Evolutionary conservation across 345 rosid genomes (phyloP).

Genomic region (Mangifera indica): DNA sequence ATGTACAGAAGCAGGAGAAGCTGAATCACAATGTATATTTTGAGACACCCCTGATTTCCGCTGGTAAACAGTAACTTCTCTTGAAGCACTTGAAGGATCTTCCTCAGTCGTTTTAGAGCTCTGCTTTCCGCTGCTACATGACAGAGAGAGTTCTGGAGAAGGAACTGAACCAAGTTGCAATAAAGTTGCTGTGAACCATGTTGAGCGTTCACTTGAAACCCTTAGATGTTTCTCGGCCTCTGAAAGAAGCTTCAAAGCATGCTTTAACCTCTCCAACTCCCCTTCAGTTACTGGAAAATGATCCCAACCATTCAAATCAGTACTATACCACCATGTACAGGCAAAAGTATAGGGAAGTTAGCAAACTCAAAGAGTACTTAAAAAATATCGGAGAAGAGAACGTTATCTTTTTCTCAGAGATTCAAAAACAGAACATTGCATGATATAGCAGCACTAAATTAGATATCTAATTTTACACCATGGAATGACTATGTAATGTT

Average conservation of each 20-base stretch:
- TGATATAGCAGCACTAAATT: not conserved
- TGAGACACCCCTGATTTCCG: slow-evolving; percentile 55
- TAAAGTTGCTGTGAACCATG: slow-evolving; percentile 95
- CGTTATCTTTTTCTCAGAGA: too few species aligned
- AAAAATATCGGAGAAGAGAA: too few species aligned
- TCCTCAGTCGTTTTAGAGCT: slow-evolving; percentile 86
- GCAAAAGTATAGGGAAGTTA: too few species aligned
- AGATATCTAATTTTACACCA: not conserved
- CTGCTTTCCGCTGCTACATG: slow-evolving; percentile 79
- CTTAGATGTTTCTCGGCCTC: slow-evolving; percentile 93
- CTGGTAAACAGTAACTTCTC: slow-evolving; percentile 58
- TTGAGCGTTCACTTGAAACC: slow-evolving; percentile 85
- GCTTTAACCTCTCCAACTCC: slow-evolving; percentile 83
- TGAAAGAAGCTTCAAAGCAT: slow-evolving; percentile 92
- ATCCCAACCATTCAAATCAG: slow-evolving; percentile 13
- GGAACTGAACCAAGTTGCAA: slow-evolving; percentile 89
- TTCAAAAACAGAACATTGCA: too few species aligned
- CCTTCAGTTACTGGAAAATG: slow-evolving; percentile 68
- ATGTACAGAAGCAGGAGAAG: slow-evolving; percentile 53
- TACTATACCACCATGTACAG: not conserved
- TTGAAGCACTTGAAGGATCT: slow-evolving; percentile 67
- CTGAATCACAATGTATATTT: slow-evolving; percentile 40
- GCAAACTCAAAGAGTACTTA: too few species aligned
- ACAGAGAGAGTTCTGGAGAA: slow-evolving; percentile 67
- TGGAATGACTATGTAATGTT: not conserved